Evolutionary conservation across 2,329 filamentous ascomycete species (phyloP).

Genomic region (Penicillium polonicum): DNA sequence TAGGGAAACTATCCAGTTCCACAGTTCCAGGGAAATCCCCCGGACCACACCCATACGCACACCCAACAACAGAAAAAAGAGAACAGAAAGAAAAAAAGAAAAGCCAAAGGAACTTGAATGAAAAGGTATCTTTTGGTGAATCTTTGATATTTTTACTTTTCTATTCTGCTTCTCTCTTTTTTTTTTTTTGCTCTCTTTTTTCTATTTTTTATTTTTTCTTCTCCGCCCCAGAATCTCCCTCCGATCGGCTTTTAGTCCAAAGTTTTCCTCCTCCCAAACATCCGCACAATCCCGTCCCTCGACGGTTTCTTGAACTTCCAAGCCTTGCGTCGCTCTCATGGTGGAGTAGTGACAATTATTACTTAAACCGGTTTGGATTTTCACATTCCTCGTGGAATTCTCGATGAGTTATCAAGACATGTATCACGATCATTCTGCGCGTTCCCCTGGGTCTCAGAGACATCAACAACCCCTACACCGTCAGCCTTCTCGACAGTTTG

Average conservation of each 20-base stretch:
- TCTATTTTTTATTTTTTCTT: constrained; percentile 2
- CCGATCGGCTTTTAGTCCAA: constrained; percentile 17
- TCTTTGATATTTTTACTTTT: constrained; percentile 19
- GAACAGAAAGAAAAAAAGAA: not conserved
- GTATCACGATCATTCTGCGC: constrained; percentile 68
- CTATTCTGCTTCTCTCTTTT: constrained; percentile 15
- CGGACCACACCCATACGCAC: not conserved
- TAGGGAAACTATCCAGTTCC: no score
- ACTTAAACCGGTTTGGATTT: constrained; percentile 23
- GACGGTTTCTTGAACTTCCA: constrained; percentile 9
- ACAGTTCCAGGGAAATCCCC: not conserved
- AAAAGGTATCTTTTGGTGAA: constrained; percentile 12
- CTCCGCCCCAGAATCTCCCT: constrained; percentile 14
- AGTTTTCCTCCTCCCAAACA: constrained; percentile 7
- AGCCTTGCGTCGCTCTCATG: constrained; percentile 30
- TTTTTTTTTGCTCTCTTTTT: constrained; percentile 3
- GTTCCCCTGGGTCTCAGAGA: constrained; percentile 73
- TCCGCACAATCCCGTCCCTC: constrained; percentile 15
- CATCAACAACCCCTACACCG: constrained; percentile 65
- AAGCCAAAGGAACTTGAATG: constrained; percentile 11
- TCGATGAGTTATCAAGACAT: constrained; percentile 45
- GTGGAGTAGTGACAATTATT: constrained; percentile 27
- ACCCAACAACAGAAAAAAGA: not conserved
- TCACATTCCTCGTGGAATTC: constrained; percentile 35
- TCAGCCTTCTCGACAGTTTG: constrained; percentile 74